Base-by-base conservation (phyloP, 2,329 filamentous ascomycete genomes). In the Monilinia aucupariae region DNA sequence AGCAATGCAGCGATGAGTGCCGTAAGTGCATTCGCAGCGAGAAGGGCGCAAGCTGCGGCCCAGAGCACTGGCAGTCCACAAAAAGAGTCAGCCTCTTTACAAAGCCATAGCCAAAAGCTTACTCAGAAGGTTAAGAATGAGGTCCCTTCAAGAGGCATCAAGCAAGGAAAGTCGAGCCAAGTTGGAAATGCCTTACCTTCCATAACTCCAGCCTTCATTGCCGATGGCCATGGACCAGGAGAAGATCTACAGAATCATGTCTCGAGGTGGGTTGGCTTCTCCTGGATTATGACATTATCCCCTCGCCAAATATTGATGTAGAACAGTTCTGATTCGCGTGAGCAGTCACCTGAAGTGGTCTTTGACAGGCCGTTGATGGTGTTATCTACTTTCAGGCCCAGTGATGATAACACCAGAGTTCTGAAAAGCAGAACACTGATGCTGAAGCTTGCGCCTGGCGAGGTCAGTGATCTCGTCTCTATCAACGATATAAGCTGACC, bases 391-490 rank as follows among this genome's bases (percentile, higher is more conserved):
- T 81, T 82, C 59, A 76, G 73, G 27, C 75, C 78, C 2, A 77
- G 69, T 27, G 78, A 79, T 64, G 74, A 75, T 48, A 84, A 81
- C 52, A 72, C 77, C 75, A 54, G 71, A 67, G 27, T 77, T 41
- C 51, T 76, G 27, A 47, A 72, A 5, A 73, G 77, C 51, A 80
- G 79, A 0, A 68, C 74, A 1, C 54, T 78, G n/a, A 70, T 77
- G 25, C 63, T 85, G 1, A 76, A 71, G 30, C 71, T 84, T 3
- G 70, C 74, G 3, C 77, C 79, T n/a, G 79, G 78, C 61, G 82
- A 85, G 75, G 82, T 82, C 74, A 60, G 70, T 55, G 22, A 47
- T 25, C 12, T 22, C 9, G 13, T 39, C 10, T n/a, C n/a, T 6
- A 13, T 47, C 15, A 27, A 22, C 20, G 15, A 25, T 27, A 25